These are phyloP conservation scores for Jamesozyma hellenica DNA, from an alignment of 805 yeast genomes.

Conservation along the genomic window DNA sequence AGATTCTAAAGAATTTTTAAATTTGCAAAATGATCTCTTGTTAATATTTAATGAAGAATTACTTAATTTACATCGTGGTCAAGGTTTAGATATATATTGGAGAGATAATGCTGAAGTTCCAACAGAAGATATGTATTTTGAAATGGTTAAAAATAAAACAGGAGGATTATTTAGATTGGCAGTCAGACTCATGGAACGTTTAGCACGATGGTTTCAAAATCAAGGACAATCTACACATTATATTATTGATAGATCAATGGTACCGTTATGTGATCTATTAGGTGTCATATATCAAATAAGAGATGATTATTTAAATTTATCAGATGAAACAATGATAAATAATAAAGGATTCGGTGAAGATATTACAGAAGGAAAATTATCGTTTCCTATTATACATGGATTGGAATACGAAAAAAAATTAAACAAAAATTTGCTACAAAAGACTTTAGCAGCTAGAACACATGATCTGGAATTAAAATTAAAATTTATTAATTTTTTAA, in stretches of 20 bases:
- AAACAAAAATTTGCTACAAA: slow-evolving; percentile 28
- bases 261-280: slow-evolving; percentile 60
- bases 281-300: slow-evolving; percentile 79
- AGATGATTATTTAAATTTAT: slow-evolving; percentile 73
- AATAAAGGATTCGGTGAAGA: slow-evolving; percentile 81
- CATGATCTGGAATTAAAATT: slow-evolving; percentile 39
- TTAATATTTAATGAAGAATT: slow-evolving; percentile 58
- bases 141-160: slow-evolving; percentile 81
- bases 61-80: slow-evolving; percentile 78
- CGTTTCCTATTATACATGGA: slow-evolving; percentile 75
- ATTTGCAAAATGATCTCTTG: slow-evolving; percentile 24
- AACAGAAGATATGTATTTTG: slow-evolving; percentile 50
- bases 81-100: slow-evolving; percentile 85
- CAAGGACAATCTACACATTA: background rate
- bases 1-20: slow-evolving; percentile 1
- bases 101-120: slow-evolving; percentile 52
- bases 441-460: slow-evolving; percentile 46
- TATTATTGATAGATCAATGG: slow-evolving; percentile 24
- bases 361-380: slow-evolving; percentile 78
- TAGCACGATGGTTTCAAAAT: slow-evolving; percentile 6
- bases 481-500: slow-evolving; percentile 41
- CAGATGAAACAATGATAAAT: slow-evolving; percentile 34
- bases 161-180: slow-evolving; percentile 81
- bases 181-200: slow-evolving; percentile 47
- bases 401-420: slow-evolving; percentile 26